Base-by-base conservation (phyloP, 2,329 filamentous ascomycete species). In the Aspergillus sp. region DNA sequence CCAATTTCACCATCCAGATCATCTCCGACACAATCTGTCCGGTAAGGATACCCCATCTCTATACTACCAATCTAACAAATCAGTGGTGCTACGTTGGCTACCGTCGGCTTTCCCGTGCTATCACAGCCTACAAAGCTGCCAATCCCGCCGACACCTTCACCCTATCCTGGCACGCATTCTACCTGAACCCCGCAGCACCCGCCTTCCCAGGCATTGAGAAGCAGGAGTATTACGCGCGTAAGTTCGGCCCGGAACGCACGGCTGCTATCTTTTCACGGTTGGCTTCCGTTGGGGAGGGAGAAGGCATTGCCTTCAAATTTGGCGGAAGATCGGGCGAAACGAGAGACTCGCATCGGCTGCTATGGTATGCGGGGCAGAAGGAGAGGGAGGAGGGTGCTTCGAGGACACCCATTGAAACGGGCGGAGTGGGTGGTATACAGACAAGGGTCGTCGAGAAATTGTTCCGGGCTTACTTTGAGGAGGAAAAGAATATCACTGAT, bases 1-100 rank as follows among this genome's bases (percentile, higher is more conserved):
- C 83, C 13, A 80, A 82, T 57, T 87, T 90, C 71, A 79, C 81
- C 49, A 86, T 94, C 66, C 81, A 84, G 46, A 79, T 89, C 60
- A 81, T 90, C 46, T 88, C 80, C n/a, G 90, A 95, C 69, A 86
- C 82, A 2, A 79, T 93, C 54, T 94, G 88, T 62, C 86, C 88
- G 58, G 72, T 69, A 53, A 34, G 46, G 49, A 7, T 28, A 8
- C 12, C 27, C 19, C 36, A 29, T 33, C 36, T 37, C 27, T 12
- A 41, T 35, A 40, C 9, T 30, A 45, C 37, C 33, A 12, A 44
- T 40, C 27, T 43, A 37, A 50, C 27, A 28, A 41, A 42, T 42
- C 42, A 69, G 60, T 69, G 80, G 77, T 86, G 89, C 74, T 93
- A 90, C 64, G 74, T 94, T 11, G 89, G 88, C 65, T 86, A 88